Conservation (phyloP, 495 filamentous ascomycete genomes). For the Rhypophila decipiens region DNA sequence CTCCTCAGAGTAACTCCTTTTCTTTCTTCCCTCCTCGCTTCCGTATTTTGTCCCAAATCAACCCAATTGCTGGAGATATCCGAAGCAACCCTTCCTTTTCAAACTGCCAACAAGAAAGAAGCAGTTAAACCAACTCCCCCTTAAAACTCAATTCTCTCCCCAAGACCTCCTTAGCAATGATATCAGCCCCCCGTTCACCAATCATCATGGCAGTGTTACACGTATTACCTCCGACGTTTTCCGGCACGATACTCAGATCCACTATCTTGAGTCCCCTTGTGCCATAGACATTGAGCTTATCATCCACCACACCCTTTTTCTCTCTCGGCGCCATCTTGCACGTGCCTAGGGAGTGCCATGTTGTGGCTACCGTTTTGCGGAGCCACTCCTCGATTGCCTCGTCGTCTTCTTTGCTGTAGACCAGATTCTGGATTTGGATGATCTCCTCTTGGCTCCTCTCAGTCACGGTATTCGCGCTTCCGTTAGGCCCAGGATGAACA, state of each 20-base stretch:
- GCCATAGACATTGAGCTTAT: constrained; percentile 15
- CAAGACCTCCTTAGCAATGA: constrained; percentile 48
- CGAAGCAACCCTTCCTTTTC: too few species aligned
- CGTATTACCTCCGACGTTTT: constrained; percentile 57
- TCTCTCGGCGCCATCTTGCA: constrained; percentile 16
- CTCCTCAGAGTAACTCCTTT: background rate
- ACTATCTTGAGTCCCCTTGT: constrained; percentile 17
- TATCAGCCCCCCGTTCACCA: constrained; percentile 55
- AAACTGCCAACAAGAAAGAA: too few species aligned
- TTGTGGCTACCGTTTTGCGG: constrained; percentile 11
- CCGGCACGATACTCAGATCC: constrained; percentile 42
- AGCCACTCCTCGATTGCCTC: constrained; percentile 15
- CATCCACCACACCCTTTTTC: constrained; percentile 15
- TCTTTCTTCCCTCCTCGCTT: background rate
- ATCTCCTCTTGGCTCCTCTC: too few species aligned
- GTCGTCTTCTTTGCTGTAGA: constrained; percentile 44
- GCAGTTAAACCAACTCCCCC: constrained; percentile 1
- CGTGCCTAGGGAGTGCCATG: constrained; percentile 24
- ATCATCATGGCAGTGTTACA: constrained; percentile 53
- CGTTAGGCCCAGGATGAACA: too few species aligned
- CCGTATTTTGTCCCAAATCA: background rate
- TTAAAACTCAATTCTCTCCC: constrained; percentile 14
- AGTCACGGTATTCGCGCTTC: too few species aligned
- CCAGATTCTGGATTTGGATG: constrained; percentile 13
- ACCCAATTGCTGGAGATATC: background rate